Evolutionary conservation across 495 filamentous ascomycete genomes (phyloP), one percentile per base, ranked within the genome.

Genomic region (Penicillium fimorum): DNA sequence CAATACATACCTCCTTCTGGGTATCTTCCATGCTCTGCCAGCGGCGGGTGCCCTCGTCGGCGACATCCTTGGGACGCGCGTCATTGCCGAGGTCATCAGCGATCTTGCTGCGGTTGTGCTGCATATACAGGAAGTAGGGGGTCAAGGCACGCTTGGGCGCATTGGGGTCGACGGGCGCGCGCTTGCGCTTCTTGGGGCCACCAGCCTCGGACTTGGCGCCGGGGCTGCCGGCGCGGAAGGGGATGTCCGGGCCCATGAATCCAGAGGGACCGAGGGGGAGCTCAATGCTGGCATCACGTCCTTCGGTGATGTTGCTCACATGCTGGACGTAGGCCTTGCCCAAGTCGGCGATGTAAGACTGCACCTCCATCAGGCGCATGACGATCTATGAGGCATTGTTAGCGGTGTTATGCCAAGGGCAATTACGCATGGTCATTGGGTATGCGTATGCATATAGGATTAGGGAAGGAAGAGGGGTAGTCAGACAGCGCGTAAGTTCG

Each of bases 111-210:
- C 94, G 88, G 43, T 90, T 91, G 33, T 84, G 84, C 63, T 94
- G 85, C 79, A 94, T 90, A 76, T 89, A 97, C 33, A 97, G 76
- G 78, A 98, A 96, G 75, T 91, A 97, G 0, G 94, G 91, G 17
- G 94, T 97, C 59, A 96, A 69, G 20, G 94, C 91, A 17, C 92
- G 84, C 81, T 96, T 96, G 48, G 94, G 94, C 12, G 92, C 91
- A 68, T 96, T 95, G 55, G 93, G 93, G 70, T 98, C 95, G 60
- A 86, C 88, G 41, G 75, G 73, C 15, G 82, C 84, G 57, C 89
- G 87, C 84, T 92, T 94, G 78, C 90, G 89, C 69, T 90, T 89
- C 78, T 89, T 89, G 79, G 87, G 90, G 50, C 76, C 74, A 74
- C 82, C 84, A 50, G 82, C 79, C 11, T 81, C 81, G 6, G 77